Evolutionary conservation across 2,329 filamentous ascomycete genomes (phyloP).

Genomic region (Beauveria sp.): DNA sequence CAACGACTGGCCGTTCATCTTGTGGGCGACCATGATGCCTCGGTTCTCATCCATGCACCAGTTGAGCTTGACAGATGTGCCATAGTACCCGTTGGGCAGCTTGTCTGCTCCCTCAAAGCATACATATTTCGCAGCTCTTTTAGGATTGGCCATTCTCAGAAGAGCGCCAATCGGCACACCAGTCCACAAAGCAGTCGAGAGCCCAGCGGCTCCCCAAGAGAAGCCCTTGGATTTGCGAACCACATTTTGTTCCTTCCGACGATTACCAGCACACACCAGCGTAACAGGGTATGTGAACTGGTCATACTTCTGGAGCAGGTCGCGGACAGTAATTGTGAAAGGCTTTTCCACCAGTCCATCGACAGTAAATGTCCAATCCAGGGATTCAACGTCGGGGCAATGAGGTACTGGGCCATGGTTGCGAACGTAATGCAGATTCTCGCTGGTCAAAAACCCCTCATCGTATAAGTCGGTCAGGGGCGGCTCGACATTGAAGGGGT

Average conservation of each 20-base stretch:
- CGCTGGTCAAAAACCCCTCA: slow-evolving; percentile 75
- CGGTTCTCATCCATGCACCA: slow-evolving; percentile 80
- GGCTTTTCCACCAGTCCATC: slow-evolving; percentile 79
- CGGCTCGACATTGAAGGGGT: slow-evolving; percentile 87
- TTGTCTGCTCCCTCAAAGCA: slow-evolving; percentile 90
- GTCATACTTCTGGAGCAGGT: slow-evolving; percentile 67
- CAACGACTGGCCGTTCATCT: slow-evolving; percentile 81
- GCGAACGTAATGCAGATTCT: slow-evolving; percentile 83
- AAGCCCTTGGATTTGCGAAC: slow-evolving; percentile 90
- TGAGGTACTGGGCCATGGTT: slow-evolving; percentile 81
- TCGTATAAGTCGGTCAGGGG: slow-evolving; percentile 73
- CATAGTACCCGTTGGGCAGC: slow-evolving; percentile 81
- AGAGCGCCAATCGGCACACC: slow-evolving; percentile 70
- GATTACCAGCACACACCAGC: slow-evolving; percentile 84
- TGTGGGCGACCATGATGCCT: slow-evolving; percentile 80
- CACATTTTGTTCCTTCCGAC: slow-evolving; percentile 86
- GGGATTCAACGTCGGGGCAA: slow-evolving; percentile 63
- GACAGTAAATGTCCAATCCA: slow-evolving; percentile 74
- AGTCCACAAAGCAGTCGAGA: slow-evolving; percentile 84
- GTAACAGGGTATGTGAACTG: slow-evolving; percentile 83
- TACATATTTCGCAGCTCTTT: slow-evolving; percentile 67
- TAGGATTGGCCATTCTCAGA: slow-evolving; percentile 59
- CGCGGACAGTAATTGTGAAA: slow-evolving; percentile 60
- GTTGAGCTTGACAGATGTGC: slow-evolving; percentile 78
- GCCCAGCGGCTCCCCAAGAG: slow-evolving; percentile 82